Base-by-base conservation (phyloP, 768 basidiomycete genomes). In the Boletus tomentosulus region DNA sequence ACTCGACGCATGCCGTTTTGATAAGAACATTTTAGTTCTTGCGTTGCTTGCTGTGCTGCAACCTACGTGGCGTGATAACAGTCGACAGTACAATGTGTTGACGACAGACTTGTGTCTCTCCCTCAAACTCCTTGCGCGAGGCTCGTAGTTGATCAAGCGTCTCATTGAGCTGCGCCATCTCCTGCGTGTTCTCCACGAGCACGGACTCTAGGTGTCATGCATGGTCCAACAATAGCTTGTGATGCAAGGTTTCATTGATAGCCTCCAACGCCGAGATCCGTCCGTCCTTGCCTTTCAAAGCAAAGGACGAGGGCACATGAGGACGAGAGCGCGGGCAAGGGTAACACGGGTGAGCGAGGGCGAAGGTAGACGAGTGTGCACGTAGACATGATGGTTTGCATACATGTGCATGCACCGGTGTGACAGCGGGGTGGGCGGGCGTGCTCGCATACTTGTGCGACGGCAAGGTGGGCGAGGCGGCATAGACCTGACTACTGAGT, bases 1-100 rank as follows among this genome's bases (percentile, higher is more conserved):
- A 92, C 74, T 31, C 89, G 82, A n/a, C 4, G 73, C 70, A 57
- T 89, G 85, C 37, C 85, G 81, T 63, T 86, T 87, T 9, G 73
- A 72, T 34, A 87, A 67, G 65, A 81, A 76, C 1, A 67, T 64
- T 59, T 81, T 33, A 88, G 73, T 30, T 93, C 89, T 58, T 86
- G 79, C n/a, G 77, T 73, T 33, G 74, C 70, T 62, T 81, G 76
- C 28, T 75, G 76, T 10, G 78, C 75, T 46, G 73, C 68, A 45
- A 60, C 62, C 78, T 78, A 47, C 47, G 48, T 53, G 48, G n/a
- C n/a, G n/a, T n/a, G n/a, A n/a, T n/a, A n/a, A n/a, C n/a, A n/a
- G n/a, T n/a, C n/a, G n/a, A n/a, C n/a, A n/a, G n/a, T n/a, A n/a
- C n/a, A n/a, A 55, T 34, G 45, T 62, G 53, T 49, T 44, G 37